Conservation (phyloP, 306 rosid genomes). For the Begonia peltatifolia region DNA sequence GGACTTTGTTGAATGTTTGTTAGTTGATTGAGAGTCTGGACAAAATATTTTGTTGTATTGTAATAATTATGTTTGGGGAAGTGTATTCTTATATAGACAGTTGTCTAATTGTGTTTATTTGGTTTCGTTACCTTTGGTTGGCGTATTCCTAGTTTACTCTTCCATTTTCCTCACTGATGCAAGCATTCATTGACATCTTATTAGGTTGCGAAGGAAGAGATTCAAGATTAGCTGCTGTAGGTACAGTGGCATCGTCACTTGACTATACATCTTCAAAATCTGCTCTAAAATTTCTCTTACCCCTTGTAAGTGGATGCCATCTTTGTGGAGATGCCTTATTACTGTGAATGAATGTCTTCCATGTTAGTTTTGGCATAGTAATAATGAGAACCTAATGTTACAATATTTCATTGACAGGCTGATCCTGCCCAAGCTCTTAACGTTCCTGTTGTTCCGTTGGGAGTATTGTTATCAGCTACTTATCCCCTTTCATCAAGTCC, state of each 20-base stretch:
- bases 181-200: slow-evolving; percentile 10
- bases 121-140: not conserved
- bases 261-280: slow-evolving; percentile 91
- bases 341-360: not conserved
- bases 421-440: slow-evolving; percentile 97
- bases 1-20: too few relatives aligned
- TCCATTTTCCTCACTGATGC: not conserved
- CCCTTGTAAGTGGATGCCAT: slow-evolving; percentile 60
- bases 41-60: too few relatives aligned
- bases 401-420: slow-evolving; percentile 53
- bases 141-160: too few relatives aligned
- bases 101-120: too few relatives aligned
- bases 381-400: slow-evolving; percentile 15
- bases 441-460: slow-evolving; percentile 90
- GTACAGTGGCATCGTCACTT: slow-evolving; percentile 86
- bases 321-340: slow-evolving; percentile 3
- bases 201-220: slow-evolving; percentile 69
- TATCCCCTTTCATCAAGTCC: slow-evolving; percentile 74
- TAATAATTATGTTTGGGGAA: too few relatives aligned
- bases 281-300: slow-evolving; percentile 66
- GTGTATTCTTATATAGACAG: too few relatives aligned
- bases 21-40: too few relatives aligned
- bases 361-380: not conserved
- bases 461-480: slow-evolving; percentile 72
- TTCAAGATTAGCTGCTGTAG: slow-evolving; percentile 73